These are phyloP conservation scores for Sclerospora graminicola DNA, from an alignment of 352 stramenopile species.

Conservation along the genomic window DNA sequence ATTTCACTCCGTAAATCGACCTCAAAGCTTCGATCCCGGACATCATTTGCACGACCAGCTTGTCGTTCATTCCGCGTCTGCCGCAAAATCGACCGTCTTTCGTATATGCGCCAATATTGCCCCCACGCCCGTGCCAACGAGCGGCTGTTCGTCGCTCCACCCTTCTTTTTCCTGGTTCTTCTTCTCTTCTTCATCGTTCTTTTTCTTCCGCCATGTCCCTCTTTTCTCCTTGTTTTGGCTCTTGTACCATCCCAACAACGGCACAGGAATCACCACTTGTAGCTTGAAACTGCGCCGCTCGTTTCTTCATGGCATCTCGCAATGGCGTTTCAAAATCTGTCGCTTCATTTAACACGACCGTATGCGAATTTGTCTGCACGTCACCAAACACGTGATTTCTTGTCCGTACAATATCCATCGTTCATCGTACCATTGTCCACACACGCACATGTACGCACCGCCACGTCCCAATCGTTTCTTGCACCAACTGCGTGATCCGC, in stretches of 20 bases:
- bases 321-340: conserved; percentile 76
- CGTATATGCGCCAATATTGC: conserved; percentile 89
- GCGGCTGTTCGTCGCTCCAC: conserved; percentile 81
- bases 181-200: conserved; percentile 27
- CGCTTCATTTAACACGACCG: conserved; percentile 76
- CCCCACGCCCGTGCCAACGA: conserved; percentile 82
- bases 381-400: conserved; percentile 31
- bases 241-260: no score
- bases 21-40: conserved; percentile 87
- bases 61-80: conserved; percentile 84
- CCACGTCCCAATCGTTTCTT: no score
- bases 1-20: conserved; percentile 84
- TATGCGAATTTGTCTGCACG: conserved; percentile 19
- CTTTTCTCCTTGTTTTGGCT: no score
- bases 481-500: conserved; percentile 45
- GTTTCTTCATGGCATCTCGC: conserved; percentile 66
- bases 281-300: conserved; percentile 40
- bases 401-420: neutral
- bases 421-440: conserved; percentile 8
- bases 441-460: conserved; percentile 16
- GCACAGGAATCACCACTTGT: conserved; percentile 1
- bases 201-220: conserved; percentile 19
- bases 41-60: conserved; percentile 90
- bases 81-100: conserved; percentile 88
- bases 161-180: conserved; percentile 64